Base-by-base conservation (phyloP, 2,329 filamentous ascomycete species). In the Nemania abortiva region DNA sequence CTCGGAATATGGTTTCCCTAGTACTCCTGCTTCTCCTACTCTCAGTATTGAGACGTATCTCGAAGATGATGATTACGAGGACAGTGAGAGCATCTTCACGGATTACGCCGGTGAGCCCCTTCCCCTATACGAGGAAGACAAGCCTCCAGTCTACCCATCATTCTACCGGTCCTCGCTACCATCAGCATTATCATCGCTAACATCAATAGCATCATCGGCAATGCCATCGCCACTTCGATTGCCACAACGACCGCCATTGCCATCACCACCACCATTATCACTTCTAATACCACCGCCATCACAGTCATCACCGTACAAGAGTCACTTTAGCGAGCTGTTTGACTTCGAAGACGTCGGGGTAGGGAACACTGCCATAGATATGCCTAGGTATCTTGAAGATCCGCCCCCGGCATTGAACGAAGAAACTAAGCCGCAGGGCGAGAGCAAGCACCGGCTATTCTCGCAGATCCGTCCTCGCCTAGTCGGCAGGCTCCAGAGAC, bases 71-170 rank as follows among this genome's bases (percentile, higher is more conserved):
- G 37, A 42, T 6, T 5, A 10, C 37, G 11, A 15, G 37, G 37
- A 42, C 37, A 18, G 27, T 47, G 34, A 13, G 5, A 49, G 57
- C 27, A 9, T 59, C 18, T 27, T 49, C 6, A 29, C 24, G 15
- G 24, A 20, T 15, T 59, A 49, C 20, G 27, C 22, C 29, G n/a
- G 42, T 22, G 45, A 59, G 18, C 57, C 57, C 27, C 57, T 50
- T 20, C 45, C 42, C 9, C 18, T 27, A 22, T 59, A 59, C 34
- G 11, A 49, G 3, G 27, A 15, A 6, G 42, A 50, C 18, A 50
- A 37, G 6, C 27, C 45, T 27, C 56, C 56, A 6, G 15, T 10
- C 3, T 56, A 56, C 37, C 7, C 9, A 6, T 42, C 13, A 5
- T 11, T 15, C 9, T 11, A 6, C 5, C 31, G 31, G 10, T 10